Evolutionary conservation across 2,329 filamentous ascomycete species (phyloP).

Genomic region (Saccharata proteae): DNA sequence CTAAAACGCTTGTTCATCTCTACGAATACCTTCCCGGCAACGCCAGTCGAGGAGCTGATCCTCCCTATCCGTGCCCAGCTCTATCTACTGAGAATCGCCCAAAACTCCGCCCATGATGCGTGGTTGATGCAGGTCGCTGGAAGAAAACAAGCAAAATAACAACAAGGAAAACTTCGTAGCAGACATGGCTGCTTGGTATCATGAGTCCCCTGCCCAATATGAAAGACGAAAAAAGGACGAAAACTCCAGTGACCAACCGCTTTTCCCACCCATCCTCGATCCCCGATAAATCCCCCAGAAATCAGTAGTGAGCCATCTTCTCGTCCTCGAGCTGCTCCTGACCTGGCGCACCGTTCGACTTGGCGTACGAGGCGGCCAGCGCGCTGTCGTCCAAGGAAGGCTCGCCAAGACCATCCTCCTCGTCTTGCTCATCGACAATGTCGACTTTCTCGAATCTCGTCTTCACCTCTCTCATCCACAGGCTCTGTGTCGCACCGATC

Average conservation of each 20-base stretch:
- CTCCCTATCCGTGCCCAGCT: too few species aligned
- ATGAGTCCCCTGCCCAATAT: slow-evolving; percentile 7
- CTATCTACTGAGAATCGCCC: too few species aligned
- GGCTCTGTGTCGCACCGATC: slow-evolving; percentile 60
- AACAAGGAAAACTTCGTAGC: slow-evolving; percentile 8
- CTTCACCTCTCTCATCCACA: slow-evolving; percentile 59
- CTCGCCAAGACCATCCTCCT: slow-evolving; percentile 18
- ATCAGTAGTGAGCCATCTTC: slow-evolving; percentile 5
- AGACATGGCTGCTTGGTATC: slow-evolving; percentile 9
- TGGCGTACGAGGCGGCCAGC: slow-evolving; percentile 7
- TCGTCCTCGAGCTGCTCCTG: slow-evolving; percentile 7
- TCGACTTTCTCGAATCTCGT: slow-evolving; percentile 15
- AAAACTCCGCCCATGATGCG: slow-evolving; percentile 10
- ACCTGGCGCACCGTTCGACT: slow-evolving; percentile 2
- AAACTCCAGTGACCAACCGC: slow-evolving; percentile 6
- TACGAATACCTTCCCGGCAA: too few species aligned
- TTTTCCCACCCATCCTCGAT: neutral
- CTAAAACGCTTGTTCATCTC: too few species aligned
- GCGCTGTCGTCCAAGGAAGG: slow-evolving; percentile 9
- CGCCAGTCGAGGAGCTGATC: too few species aligned
- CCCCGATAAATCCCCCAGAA: slow-evolving; percentile 1
- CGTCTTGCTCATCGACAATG: slow-evolving; percentile 17
- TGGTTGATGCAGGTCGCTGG: slow-evolving; percentile 1
- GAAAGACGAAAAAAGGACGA: too few species aligned
- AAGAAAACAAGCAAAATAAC: slow-evolving; percentile 1